These are phyloP conservation scores for Phyllosticta paracitricarpa DNA, from an alignment of 2,329 filamentous ascomycete species.

Conservation along the genomic window DNA sequence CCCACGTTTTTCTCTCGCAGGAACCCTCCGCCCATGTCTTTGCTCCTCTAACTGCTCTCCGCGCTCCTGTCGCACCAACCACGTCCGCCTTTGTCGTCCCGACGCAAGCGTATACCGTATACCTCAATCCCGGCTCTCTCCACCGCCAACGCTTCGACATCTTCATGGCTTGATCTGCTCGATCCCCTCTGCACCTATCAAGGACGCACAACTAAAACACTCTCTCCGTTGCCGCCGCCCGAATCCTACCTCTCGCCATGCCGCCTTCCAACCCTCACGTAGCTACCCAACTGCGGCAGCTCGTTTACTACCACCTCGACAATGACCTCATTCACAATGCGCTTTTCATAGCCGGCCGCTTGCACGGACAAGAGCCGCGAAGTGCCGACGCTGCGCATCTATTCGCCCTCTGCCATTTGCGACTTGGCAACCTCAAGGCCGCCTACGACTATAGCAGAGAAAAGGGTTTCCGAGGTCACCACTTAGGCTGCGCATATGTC, in stretches of 20 bases:
- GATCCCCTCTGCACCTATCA: background rate
- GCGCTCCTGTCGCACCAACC: background rate
- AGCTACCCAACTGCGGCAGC: slow-evolving; percentile 51
- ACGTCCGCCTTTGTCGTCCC: background rate
- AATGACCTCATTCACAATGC: slow-evolving; percentile 84
- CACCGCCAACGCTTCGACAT: background rate
- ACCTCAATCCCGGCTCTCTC: background rate
- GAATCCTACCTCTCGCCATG: slow-evolving; percentile 31
- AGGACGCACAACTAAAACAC: background rate
- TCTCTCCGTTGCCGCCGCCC: background rate
- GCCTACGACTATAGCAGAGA: slow-evolving; percentile 75
- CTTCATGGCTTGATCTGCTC: background rate
- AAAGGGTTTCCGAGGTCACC: slow-evolving; percentile 57
- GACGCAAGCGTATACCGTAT: background rate
- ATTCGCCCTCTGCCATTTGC: slow-evolving; percentile 73
- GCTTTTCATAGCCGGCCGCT: slow-evolving; percentile 82
- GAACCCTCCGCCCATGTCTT: background rate
- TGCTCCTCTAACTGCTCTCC: background rate
- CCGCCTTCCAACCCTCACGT: slow-evolving; percentile 45
- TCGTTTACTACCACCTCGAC: slow-evolving; percentile 70
- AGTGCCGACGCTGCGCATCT: slow-evolving; percentile 74
- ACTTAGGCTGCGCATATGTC: slow-evolving; percentile 81
- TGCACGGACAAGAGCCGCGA: slow-evolving; percentile 73
- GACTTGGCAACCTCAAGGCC: slow-evolving; percentile 71
- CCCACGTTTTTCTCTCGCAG: background rate